These are phyloP conservation scores for Miscanthus sacchariflorus DNA, from an alignment of 202 grass and related monocot species.

Conservation along the genomic window DNA sequence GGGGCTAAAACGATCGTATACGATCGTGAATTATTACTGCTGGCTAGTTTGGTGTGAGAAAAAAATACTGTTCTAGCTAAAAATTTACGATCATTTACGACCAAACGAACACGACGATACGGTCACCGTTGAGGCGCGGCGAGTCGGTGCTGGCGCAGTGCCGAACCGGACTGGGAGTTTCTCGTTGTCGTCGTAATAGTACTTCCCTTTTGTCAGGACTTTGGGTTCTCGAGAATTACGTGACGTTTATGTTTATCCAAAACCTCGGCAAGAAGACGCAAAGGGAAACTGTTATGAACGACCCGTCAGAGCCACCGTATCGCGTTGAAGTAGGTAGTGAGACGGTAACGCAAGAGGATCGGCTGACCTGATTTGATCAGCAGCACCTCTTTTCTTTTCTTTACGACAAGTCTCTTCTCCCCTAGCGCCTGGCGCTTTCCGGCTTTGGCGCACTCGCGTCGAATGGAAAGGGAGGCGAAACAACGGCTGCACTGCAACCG, in stretches of 20 bases:
- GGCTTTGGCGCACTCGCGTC: background rate
- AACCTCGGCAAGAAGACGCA: background rate
- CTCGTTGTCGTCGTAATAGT: background rate
- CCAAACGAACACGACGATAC: too few species aligned
- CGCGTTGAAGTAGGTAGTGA: background rate
- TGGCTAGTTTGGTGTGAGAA: too few species aligned
- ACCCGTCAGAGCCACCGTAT: background rate
- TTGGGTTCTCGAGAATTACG: background rate
- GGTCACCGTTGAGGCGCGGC: too few species aligned
- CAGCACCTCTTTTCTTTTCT: background rate
- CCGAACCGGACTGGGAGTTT: background rate
- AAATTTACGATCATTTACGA: too few species aligned
- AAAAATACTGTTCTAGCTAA: too few species aligned
- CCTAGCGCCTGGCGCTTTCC: background rate
- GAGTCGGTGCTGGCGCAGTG: background rate
- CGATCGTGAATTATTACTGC: too few species aligned
- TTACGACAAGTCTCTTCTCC: background rate
- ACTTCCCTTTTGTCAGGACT: background rate
- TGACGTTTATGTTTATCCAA: background rate
- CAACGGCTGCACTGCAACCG: conserved; percentile 8
- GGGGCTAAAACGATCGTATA: too few species aligned
- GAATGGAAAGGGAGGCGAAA: conserved; percentile 11
- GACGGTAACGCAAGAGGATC: background rate
- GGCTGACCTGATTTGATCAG: background rate
- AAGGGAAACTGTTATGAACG: background rate